Conservation (phyloP, 805 yeast species). For the Groenewaldozyma salmanticensis region DNA sequence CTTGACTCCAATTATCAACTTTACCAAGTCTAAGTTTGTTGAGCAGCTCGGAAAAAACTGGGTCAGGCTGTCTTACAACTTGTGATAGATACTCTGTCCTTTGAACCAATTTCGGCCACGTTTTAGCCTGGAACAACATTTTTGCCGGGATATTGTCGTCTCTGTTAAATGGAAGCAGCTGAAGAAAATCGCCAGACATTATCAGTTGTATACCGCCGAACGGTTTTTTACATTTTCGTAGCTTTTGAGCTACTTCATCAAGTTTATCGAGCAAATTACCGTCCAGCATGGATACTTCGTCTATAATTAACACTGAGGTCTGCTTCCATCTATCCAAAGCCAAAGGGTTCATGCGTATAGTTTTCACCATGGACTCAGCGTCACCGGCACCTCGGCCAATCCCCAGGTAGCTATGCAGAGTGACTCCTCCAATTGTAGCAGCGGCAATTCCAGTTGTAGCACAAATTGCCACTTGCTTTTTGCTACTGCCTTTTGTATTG, state of each 20-base stretch:
- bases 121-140: background rate
- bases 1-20: background rate
- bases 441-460: constrained; percentile 95
- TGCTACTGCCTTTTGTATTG: no score
- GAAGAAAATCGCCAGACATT: constrained; percentile 89
- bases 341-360: constrained; percentile 37
- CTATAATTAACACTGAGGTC: constrained; percentile 67
- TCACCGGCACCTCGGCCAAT: constrained; percentile 60
- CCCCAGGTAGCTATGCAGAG: constrained; percentile 70
- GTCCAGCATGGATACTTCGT: constrained; percentile 91
- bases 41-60: background rate
- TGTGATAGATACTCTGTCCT: background rate
- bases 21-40: background rate
- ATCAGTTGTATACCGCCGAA: constrained; percentile 93
- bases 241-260: constrained; percentile 51
- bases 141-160: background rate
- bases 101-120: background rate
- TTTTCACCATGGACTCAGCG: constrained; percentile 34
- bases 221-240: constrained; percentile 49
- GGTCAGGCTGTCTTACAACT: background rate
- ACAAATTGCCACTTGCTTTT: constrained; percentile 44
- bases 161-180: constrained; percentile 60
- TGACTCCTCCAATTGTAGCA: constrained; percentile 74
- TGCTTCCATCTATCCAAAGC: constrained; percentile 51
- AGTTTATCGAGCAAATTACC: constrained; percentile 64